phyloP scores from a whole-genome alignment of 2,329 filamentous ascomycete genomes.

The Sclerotiophoma versabilis region DNA sequence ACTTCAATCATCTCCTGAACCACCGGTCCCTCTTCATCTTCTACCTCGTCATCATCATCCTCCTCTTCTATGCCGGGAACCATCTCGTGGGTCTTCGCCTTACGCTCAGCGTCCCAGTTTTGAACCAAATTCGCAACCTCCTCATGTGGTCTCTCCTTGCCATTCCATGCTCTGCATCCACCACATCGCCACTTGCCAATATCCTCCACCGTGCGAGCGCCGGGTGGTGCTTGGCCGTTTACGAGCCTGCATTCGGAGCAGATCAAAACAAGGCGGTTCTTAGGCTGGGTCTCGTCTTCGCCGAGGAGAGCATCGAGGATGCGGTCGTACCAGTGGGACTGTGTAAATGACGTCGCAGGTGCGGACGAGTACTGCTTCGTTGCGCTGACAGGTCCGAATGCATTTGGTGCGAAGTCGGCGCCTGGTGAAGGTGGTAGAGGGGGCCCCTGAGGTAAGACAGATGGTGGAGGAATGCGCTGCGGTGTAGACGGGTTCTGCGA shows the following conservation, averaged over 20 bases:
- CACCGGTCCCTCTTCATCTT: conserved; percentile 23
- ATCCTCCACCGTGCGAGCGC: conserved; percentile 77
- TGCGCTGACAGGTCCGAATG: conserved; percentile 55
- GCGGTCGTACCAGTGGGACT: conserved; percentile 88
- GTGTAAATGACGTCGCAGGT: conserved; percentile 47
- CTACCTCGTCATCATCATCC: conserved; percentile 28
- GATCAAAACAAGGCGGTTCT: conserved; percentile 88
- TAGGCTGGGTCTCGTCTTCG: conserved; percentile 90
- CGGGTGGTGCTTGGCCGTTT: conserved; percentile 94
- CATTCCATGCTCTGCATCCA: conserved; percentile 82
- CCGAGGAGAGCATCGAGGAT: conserved; percentile 90
- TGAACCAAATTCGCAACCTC: conserved; percentile 56
- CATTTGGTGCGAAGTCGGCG: conserved; percentile 78
- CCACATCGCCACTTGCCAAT: conserved; percentile 89
- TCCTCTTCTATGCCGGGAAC: conserved; percentile 35
- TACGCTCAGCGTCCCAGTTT: conserved; percentile 61
- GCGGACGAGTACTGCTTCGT: conserved; percentile 42
- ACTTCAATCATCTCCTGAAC: conserved; percentile 10
- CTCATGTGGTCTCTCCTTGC: conserved; percentile 76
- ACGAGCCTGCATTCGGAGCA: conserved; percentile 84
- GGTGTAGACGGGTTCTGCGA: conserved; percentile 41
- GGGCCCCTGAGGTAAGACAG: conserved; percentile 28
- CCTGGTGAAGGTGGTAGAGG: conserved; percentile 39
- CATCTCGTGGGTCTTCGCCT: conserved; percentile 31
- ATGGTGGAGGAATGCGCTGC: conserved; percentile 25